phyloP scores from a whole-genome alignment of 805 yeast genomes.

The Ogataea kodamae region DNA sequence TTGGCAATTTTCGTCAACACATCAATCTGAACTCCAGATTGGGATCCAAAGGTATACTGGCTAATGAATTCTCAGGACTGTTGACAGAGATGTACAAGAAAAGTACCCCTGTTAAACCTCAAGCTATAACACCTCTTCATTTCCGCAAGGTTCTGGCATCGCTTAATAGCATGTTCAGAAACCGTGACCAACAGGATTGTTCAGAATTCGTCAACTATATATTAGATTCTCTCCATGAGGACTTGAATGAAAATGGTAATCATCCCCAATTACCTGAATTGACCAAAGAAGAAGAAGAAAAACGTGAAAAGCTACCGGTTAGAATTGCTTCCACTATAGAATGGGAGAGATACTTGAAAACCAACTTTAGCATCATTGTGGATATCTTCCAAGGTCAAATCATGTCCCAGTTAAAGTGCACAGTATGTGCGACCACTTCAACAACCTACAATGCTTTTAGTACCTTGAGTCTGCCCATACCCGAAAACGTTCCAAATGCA shows the following conservation, averaged over 20 bases:
- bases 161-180: constrained; percentile 59
- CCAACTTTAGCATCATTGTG: constrained; percentile 76
- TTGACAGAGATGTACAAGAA: constrained; percentile 51
- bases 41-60: constrained; percentile 79
- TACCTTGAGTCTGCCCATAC: constrained; percentile 76
- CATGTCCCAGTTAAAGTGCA: constrained; percentile 71
- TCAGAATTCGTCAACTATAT: constrained; percentile 75
- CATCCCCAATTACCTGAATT: constrained; percentile 54
- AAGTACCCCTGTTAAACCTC: constrained; percentile 22
- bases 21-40: constrained; percentile 69
- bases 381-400: constrained; percentile 88
- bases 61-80: constrained; percentile 62
- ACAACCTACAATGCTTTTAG: constrained; percentile 85
- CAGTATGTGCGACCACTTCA: constrained; percentile 69
- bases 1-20: constrained; percentile 57
- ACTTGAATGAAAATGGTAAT: constrained; percentile 64
- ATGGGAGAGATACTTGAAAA: constrained; percentile 83
- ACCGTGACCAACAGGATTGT: constrained; percentile 79
- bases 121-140: constrained; percentile 52
- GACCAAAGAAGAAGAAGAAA: constrained; percentile 65
- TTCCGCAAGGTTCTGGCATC: constrained; percentile 70
- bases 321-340: constrained; percentile 83
- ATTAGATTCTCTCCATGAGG: constrained; percentile 79
- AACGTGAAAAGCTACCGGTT: constrained; percentile 68
- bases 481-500: constrained; percentile 36